Evolutionary conservation across 345 rosid genomes (phyloP), one percentile per base, ranked within the genome.

Genomic region (Arabidopsis thaliana): DNA sequence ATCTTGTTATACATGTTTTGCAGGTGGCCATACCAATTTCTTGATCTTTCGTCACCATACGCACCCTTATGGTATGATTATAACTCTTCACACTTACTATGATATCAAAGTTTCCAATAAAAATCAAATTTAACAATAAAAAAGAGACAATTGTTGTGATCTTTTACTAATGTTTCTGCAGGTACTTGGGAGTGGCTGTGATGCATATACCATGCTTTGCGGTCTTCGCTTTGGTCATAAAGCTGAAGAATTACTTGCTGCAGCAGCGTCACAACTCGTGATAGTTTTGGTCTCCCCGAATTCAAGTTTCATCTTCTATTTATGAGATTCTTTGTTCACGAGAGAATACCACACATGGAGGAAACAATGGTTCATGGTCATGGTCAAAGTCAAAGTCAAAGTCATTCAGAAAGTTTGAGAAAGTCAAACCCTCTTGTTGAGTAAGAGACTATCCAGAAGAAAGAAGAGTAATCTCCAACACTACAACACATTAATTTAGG

Each of bases 11-110:
- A 28, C 59, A 30, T 59, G 30, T 59, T 69, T 53, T 61, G 56
- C 81, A 94, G 98, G 97, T 95, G 99, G 99, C 98, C 98, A 6
- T 95, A 95, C 77, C 85, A 87, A 44, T 90, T 95, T 83, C 93
- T 92, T 14, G 90, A 89, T 82, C 79, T 95, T 59, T 87, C 93
- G 12, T 81, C 91, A 24, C 66, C 84, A 1, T 82, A 83, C 53
- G 96, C 81, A 58, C 81, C 81, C 16, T 72, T 78, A 66, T 78
- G 81, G 81, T 78, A 52, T 3, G 40, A n/a, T 71, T 25, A 5
- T 23, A 36, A 9, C 41, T 38, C 53, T 46, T 38, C 46, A 48
- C 38, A 53, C 41, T 45, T 50, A 9, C n/a, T 32, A 51, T 49
- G 28, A 8, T 40, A 41, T 33, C 9, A 11, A 53, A 20, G 37